These are phyloP conservation scores for Hypseocharis bilobata DNA, from an alignment of 441 rosid species.

Conservation along the genomic window DNA sequence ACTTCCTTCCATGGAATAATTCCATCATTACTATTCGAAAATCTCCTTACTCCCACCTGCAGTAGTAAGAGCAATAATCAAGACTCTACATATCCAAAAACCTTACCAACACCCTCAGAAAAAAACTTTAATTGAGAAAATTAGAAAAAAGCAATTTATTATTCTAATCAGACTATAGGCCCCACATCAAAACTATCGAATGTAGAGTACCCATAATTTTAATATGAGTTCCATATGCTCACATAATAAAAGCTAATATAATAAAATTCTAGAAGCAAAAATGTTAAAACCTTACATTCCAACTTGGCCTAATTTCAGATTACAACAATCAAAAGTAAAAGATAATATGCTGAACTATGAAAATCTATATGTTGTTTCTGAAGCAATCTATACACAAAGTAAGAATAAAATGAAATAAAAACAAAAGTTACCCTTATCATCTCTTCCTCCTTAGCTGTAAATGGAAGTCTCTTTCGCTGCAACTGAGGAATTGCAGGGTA, in stretches of 20 bases:
- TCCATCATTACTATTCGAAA: conserved; percentile 18
- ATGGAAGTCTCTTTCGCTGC: conserved; percentile 32
- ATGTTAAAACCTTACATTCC: not conserved
- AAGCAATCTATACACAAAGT: not conserved
- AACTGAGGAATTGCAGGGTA: conserved; percentile 24
- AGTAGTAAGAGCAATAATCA: conserved; percentile 7
- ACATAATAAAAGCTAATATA: not conserved
- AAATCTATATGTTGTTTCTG: not conserved
- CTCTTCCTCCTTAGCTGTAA: conserved; percentile 45
- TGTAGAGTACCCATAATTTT: not conserved
- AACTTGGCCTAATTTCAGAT: too few relatives aligned
- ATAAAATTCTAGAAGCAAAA: not conserved
- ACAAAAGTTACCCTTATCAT: conserved; percentile 35
- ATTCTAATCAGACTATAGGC: not conserved
- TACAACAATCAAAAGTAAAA: too few relatives aligned
- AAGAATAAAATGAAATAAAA: too few relatives aligned
- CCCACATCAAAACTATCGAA: not conserved
- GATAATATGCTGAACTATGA: too few relatives aligned
- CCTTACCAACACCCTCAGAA: not conserved
- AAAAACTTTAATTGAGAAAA: not conserved
- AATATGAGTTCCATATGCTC: not conserved
- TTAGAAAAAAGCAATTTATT: not conserved
- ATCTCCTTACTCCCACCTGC: conserved; percentile 39
- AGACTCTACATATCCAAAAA: not conserved
- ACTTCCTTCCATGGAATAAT: conserved; percentile 37